Conservation (phyloP, 2,329 filamentous ascomycete species). For the Beauveria australis region DNA sequence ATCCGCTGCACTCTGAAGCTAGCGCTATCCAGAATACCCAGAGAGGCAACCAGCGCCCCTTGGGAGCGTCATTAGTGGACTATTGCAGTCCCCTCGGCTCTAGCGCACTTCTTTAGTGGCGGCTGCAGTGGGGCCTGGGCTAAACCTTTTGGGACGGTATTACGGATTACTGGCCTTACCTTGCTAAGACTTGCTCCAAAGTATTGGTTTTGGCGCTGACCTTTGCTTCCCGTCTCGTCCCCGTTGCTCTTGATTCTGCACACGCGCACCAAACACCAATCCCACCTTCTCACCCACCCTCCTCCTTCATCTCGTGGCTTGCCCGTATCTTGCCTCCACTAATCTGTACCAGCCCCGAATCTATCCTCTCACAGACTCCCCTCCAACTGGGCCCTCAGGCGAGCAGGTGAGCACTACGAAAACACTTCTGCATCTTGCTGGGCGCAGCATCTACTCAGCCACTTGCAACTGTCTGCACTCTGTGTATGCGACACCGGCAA, state of each 20-base stretch:
- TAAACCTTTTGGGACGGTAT: neutral
- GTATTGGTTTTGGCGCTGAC: neutral
- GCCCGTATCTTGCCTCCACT: neutral
- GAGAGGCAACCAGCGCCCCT: constrained; percentile 4
- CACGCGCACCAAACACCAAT: neutral
- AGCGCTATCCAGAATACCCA: neutral
- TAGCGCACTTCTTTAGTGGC: neutral
- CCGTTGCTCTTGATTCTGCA: neutral
- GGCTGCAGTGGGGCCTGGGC: neutral
- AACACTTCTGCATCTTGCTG: neutral
- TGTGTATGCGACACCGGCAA: neutral
- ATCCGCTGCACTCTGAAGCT: neutral
- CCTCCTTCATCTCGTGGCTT: constrained; percentile 1
- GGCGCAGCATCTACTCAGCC: neutral
- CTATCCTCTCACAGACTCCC: neutral
- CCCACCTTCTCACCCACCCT: neutral
- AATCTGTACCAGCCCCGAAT: neutral
- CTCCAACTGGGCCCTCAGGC: neutral
- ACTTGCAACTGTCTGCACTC: neutral
- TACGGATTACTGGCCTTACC: neutral
- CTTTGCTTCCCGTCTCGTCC: neutral
- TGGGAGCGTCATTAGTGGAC: neutral
- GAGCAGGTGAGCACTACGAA: neutral
- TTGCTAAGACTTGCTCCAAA: neutral
- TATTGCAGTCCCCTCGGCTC: neutral